Base-by-base conservation (phyloP, 495 filamentous ascomycete genomes). In the Talaromyces stipitatus region DNA sequence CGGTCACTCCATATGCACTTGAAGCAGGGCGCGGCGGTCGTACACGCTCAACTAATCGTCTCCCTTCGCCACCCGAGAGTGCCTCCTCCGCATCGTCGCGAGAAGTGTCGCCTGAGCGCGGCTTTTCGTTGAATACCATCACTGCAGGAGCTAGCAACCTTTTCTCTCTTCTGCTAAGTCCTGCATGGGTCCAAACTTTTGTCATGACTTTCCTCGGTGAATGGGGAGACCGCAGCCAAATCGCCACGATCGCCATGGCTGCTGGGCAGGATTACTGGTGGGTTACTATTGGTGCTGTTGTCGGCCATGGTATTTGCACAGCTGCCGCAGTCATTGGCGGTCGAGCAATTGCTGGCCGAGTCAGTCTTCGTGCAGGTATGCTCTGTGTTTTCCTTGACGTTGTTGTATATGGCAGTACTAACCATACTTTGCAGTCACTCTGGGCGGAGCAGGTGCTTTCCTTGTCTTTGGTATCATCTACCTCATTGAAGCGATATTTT, bases 261-360 rank as follows among this genome's bases (percentile, higher is more conserved):
- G 94, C 94, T 9, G 94, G 94, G 2, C 89, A 95, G 72, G 95
- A 97, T 67, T 97, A 97, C 66, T 97, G 92, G 94, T 97, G 91
- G 90, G 94, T 98, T 14, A 96, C 91, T 3, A 76, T 91, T 55
- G 94, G 94, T 54, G 92, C 94, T 7, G 82, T 96, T 45, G 77
- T 82, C 4, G 94, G 95, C 36, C 94, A 98, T 69, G 85, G 82
- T 26, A 79, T 90, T 50, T 98, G 94, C 72, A 98, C 94, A 6
- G 86, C 87, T 26, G 86, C 88, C 43, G 94, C 94, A n/a, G 94
- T 98, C 18, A 78, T 98, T 57, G 94, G 94, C 6, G 94, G 94
- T 33, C 78, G 90, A 61, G 94, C 92, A 53, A 87, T 98, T 64
- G 94, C 94, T 45, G 94, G 92, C 20, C 85, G 81, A 70, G 95